Conservation (phyloP, 805 yeast genomes). For the Myxozyma neotropica region DNA sequence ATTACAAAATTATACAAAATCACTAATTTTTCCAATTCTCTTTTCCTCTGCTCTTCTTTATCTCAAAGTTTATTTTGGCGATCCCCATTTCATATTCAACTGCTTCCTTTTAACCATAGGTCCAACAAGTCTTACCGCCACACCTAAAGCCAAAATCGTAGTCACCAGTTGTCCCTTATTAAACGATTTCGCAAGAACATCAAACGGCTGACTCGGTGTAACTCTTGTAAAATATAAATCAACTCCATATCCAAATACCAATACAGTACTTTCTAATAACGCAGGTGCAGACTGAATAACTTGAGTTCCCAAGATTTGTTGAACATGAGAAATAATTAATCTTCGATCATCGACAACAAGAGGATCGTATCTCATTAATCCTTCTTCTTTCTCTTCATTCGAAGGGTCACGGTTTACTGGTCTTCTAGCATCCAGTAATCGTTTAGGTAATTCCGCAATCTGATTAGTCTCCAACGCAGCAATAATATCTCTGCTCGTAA, state of each 20-base stretch:
- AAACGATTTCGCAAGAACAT: slow-evolving; percentile 66
- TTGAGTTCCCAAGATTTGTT: slow-evolving; percentile 46
- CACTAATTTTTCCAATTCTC: too few relatives aligned
- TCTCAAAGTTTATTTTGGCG: slow-evolving; percentile 1
- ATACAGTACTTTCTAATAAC: slow-evolving; percentile 75
- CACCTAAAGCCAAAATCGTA: slow-evolving; percentile 59
- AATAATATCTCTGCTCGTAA: slow-evolving; percentile 67
- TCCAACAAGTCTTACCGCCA: slow-evolving; percentile 52
- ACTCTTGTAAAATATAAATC: slow-evolving; percentile 77
- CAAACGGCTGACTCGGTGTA: slow-evolving; percentile 84
- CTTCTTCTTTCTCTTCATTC: slow-evolving; percentile 58
- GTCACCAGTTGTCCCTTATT: slow-evolving; percentile 63
- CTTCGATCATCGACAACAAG: slow-evolving; percentile 54
- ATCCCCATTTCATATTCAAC: slow-evolving; percentile 57
- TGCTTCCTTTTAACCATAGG: slow-evolving; percentile 61
- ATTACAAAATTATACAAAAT: too few relatives aligned
- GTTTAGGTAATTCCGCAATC: slow-evolving; percentile 66
- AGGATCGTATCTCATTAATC: slow-evolving; percentile 69
- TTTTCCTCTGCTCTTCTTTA: too few relatives aligned
- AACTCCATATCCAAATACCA: slow-evolving; percentile 64
- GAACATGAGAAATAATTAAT: slow-evolving; percentile 54
- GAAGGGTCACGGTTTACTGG: slow-evolving; percentile 58
- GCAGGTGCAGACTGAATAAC: slow-evolving; percentile 51
- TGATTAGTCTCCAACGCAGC: slow-evolving; percentile 62
- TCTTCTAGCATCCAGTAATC: slow-evolving; percentile 67